These are phyloP conservation scores for Gypsophila paniculata DNA, from an alignment of 179 eudicot genomes.

Conservation along the genomic window DNA sequence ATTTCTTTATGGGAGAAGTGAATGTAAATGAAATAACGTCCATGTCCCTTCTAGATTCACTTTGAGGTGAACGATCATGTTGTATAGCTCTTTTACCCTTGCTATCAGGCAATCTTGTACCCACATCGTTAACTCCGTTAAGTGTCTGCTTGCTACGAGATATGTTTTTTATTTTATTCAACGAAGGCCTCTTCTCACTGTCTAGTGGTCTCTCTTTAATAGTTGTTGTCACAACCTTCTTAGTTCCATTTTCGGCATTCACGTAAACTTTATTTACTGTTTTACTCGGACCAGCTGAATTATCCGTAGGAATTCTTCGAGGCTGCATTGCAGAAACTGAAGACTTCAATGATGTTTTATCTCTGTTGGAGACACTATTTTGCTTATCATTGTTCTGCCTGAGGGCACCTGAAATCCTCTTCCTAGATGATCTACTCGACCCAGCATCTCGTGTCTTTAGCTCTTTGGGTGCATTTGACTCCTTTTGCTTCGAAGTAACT, in stretches of 20 bases:
- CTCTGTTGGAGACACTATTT: conserved; percentile 46
- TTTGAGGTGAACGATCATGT: conserved; percentile 41
- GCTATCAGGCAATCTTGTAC: conserved; percentile 30
- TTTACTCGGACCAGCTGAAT: conserved; percentile 44
- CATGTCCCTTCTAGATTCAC: conserved; percentile 47
- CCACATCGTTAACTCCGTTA: conserved; percentile 28
- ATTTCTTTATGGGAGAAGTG: conserved; percentile 80
- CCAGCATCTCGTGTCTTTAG: conserved; percentile 35
- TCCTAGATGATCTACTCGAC: conserved; percentile 41
- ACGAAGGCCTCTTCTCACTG: conserved; percentile 34
- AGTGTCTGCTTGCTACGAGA: conserved; percentile 39
- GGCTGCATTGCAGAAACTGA: conserved; percentile 40
- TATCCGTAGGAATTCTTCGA: conserved; percentile 38
- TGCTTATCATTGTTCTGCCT: conserved; percentile 82
- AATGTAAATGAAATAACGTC: conserved; percentile 94
- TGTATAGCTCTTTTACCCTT: conserved; percentile 42
- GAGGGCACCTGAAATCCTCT: conserved; percentile 49
- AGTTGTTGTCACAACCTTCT: conserved; percentile 37
- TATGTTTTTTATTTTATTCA: conserved; percentile 37
- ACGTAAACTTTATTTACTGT: conserved; percentile 46
- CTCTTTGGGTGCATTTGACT: conserved; percentile 34
- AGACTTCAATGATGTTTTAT: conserved; percentile 33
- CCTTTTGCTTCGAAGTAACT: conserved; percentile 34
- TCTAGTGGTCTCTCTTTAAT: conserved; percentile 38
- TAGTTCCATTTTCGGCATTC: conserved; percentile 39